Evolutionary conservation across 2,329 filamentous ascomycete genomes (phyloP).

Genomic region (Gnomoniopsis smithogilvyi): DNA sequence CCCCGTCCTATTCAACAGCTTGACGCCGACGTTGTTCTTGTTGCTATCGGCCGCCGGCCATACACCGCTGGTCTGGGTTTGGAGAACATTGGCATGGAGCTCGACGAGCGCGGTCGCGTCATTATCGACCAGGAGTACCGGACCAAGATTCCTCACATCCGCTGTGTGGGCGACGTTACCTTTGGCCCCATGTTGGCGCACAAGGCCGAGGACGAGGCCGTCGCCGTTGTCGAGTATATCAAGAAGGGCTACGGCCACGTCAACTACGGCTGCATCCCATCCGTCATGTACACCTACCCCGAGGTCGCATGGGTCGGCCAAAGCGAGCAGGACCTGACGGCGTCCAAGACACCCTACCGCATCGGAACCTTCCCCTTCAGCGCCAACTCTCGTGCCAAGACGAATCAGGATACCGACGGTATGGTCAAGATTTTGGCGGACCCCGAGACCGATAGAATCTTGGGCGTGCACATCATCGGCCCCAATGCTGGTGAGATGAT

Average conservation of each 20-base stretch:
- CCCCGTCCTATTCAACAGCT: conserved; percentile 50
- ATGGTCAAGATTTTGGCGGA: conserved; percentile 97
- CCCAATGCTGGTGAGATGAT: conserved; percentile 99
- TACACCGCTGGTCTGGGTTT: conserved; percentile 90
- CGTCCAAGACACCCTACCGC: conserved; percentile 84
- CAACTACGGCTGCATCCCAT: conserved; percentile 97
- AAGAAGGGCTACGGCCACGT: conserved; percentile 97
- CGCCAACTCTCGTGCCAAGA: conserved; percentile 98
- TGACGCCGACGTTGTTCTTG: conserved; percentile 91
- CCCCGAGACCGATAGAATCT: conserved; percentile 90
- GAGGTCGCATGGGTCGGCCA: conserved; percentile 99
- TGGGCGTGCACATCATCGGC: conserved; percentile 95
- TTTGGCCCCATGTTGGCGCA: conserved; percentile 99
- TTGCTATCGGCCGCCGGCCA: conserved; percentile 92
- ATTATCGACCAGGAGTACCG: conserved; percentile 99
- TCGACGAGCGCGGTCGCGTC: conserved; percentile 88
- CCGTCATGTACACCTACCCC: conserved; percentile 99
- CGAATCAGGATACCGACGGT: conserved; percentile 93
- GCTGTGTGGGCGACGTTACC: conserved; percentile 91
- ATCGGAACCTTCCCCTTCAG: conserved; percentile 94
- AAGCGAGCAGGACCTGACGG: conserved; percentile 94
- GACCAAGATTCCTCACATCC: conserved; percentile 95
- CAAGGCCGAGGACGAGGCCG: conserved; percentile 98
- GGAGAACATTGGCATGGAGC: conserved; percentile 89
- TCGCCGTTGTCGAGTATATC: conserved; percentile 94